These are phyloP conservation scores for Microdochium paspali DNA, from an alignment of 2,329 filamentous ascomycete genomes.

Conservation along the genomic window DNA sequence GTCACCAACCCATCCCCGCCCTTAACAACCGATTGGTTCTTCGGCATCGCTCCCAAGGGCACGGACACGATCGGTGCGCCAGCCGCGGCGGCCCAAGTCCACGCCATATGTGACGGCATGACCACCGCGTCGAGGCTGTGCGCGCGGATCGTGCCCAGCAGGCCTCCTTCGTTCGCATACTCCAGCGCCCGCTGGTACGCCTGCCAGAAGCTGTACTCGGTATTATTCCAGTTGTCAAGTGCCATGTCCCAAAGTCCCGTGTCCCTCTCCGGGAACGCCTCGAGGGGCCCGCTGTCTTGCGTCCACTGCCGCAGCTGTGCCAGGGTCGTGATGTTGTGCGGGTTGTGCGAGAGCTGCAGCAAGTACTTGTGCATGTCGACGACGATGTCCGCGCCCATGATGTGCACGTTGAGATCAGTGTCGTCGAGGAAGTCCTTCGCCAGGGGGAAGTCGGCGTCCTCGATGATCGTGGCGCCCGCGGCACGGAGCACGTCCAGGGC, in stretches of 20 bases:
- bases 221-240: slow-evolving; percentile 46
- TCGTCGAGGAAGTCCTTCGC: slow-evolving; percentile 16
- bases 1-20: slow-evolving; percentile 39
- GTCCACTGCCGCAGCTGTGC: slow-evolving; percentile 46
- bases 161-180: slow-evolving; percentile 41
- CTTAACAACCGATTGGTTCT: slow-evolving; percentile 34
- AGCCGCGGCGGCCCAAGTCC: slow-evolving; percentile 42
- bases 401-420: slow-evolving; percentile 32
- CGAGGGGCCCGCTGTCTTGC: slow-evolving; percentile 34
- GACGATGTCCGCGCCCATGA: slow-evolving; percentile 41
- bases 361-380: slow-evolving; percentile 48
- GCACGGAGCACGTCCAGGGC: slow-evolving; percentile 40
- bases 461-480: slow-evolving; percentile 51
- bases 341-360: slow-evolving; percentile 44
- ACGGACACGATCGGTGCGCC: slow-evolving; percentile 54
- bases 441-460: slow-evolving; percentile 47
- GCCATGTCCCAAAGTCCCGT: slow-evolving; percentile 45
- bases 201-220: slow-evolving; percentile 44
- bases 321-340: slow-evolving; percentile 41
- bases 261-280: slow-evolving; percentile 54
- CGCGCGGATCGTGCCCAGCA: slow-evolving; percentile 45
- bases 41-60: slow-evolving; percentile 40
- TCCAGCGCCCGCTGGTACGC: slow-evolving; percentile 34
- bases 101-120: slow-evolving; percentile 41
- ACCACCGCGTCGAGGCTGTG: slow-evolving; percentile 53